phyloP scores from a whole-genome alignment of 805 yeast species.

The Ogataea polymorpha region DNA sequence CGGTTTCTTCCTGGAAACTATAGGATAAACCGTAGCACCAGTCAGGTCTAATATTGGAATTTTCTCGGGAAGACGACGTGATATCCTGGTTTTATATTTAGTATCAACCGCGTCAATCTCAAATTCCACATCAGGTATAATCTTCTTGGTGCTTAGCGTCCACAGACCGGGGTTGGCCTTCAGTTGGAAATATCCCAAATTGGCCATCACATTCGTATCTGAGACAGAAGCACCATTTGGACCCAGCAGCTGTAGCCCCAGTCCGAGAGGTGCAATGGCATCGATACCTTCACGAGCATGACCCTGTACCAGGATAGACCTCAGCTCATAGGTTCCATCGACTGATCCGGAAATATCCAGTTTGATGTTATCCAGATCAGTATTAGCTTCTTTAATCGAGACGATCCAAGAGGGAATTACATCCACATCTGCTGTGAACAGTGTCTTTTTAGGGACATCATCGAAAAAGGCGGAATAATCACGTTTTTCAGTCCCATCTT shows the following conservation, averaged over 20 bases:
- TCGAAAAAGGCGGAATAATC: constrained; percentile 36
- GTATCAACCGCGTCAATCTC: constrained; percentile 1
- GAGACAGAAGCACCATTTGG: constrained; percentile 25
- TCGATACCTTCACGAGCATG: constrained; percentile 48
- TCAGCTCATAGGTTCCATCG: constrained; percentile 48
- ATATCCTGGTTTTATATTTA: background rate
- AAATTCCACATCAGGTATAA: constrained; percentile 32
- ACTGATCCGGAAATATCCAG: constrained; percentile 40
- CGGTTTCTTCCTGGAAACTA: constrained; percentile 31
- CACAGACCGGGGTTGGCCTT: constrained; percentile 71
- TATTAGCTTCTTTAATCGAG: constrained; percentile 44
- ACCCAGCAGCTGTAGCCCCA: constrained; percentile 42
- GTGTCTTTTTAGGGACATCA: constrained; percentile 47
- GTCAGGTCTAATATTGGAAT: constrained; percentile 15
- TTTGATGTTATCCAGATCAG: constrained; percentile 65
- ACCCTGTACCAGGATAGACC: constrained; percentile 66
- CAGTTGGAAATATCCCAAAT: constrained; percentile 81
- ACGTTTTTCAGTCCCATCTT: constrained; percentile 28
- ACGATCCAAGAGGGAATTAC: constrained; percentile 70
- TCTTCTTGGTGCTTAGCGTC: constrained; percentile 45
- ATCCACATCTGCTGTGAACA: constrained; percentile 56
- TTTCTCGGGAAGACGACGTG: background rate
- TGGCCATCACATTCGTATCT: constrained; percentile 73
- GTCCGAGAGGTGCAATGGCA: constrained; percentile 45
- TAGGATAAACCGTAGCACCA: constrained; percentile 46